phyloP scores from a whole-genome alignment of 495 filamentous ascomycete genomes.

The Penicillium lagena region DNA sequence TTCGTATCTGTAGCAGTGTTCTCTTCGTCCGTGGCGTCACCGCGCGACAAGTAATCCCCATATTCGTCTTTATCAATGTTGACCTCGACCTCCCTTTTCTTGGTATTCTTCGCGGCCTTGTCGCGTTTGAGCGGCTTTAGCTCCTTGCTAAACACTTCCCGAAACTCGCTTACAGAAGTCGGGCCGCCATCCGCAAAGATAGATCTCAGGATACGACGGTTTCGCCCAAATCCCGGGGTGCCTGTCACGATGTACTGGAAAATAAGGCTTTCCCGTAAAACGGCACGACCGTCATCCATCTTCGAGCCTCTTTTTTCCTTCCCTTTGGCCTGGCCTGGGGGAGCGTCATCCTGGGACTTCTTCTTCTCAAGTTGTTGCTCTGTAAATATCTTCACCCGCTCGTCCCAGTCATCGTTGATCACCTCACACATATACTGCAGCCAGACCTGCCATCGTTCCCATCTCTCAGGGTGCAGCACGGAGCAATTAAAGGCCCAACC shows the following conservation, averaged over 20 bases:
- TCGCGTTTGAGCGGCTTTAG: conserved; percentile 32
- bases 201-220: conserved; percentile 52
- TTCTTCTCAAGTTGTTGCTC: too few relatives aligned
- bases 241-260: conserved; percentile 43
- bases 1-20: conserved; percentile 6
- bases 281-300: conserved; percentile 20
- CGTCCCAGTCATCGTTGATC: conserved; percentile 67
- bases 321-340: conserved; percentile 4
- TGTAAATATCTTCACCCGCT: conserved; percentile 26
- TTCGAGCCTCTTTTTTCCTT: conserved; percentile 6
- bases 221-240: conserved; percentile 27
- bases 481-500: conserved; percentile 96
- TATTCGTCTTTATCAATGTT: conserved; percentile 54
- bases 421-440: conserved; percentile 73
- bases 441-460: conserved; percentile 81
- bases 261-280: conserved; percentile 47
- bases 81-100: conserved; percentile 41
- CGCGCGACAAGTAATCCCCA: conserved; percentile 47
- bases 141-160: conserved; percentile 56
- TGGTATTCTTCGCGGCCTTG: conserved; percentile 14
- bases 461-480: conserved; percentile 58
- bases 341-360: background rate
- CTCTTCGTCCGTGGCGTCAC: conserved; percentile 38
- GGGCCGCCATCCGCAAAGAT: conserved; percentile 57
- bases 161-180: conserved; percentile 46